A percentile compares a stretch with the other conserved stretches of the same genome.
phyloP scores from a whole-genome alignment of 2,329 filamentous ascomycete genomes.

The Thelonectria discophora region DNA sequence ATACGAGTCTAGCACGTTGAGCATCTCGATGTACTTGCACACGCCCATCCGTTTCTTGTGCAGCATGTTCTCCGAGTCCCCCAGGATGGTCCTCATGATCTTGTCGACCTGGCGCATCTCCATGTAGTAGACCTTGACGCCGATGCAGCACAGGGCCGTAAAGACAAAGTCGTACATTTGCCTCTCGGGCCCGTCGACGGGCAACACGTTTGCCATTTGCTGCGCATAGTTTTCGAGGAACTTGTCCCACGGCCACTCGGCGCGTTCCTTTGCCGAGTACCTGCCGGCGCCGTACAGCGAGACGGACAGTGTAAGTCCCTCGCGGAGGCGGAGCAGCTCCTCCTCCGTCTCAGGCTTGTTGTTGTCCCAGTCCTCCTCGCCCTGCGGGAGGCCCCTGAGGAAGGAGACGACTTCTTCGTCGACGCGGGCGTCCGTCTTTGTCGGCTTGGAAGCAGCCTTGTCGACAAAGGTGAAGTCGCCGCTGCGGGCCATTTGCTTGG shows the following conservation, averaged over 20 bases:
- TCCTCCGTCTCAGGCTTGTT: not conserved
- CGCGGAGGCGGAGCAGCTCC: not conserved
- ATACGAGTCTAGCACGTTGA: not conserved
- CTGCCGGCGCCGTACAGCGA: not conserved
- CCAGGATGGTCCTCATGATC: not conserved
- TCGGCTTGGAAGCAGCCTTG: not conserved
- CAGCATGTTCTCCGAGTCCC: not conserved
- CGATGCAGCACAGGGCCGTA: not conserved
- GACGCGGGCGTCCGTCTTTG: not conserved
- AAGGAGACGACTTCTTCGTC: not conserved
- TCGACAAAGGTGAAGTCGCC: not conserved
- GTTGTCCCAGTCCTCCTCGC: constrained; percentile 1
- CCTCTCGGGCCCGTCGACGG: not conserved
- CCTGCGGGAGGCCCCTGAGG: not conserved
- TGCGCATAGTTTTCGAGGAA: not conserved
- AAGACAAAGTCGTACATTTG: not conserved
- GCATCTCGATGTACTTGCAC: not conserved
- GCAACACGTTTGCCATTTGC: not conserved
- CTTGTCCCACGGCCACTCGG: not conserved
- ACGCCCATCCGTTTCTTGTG: not conserved
- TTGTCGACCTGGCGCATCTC: not conserved
- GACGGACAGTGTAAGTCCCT: not conserved
- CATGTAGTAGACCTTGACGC: not conserved
- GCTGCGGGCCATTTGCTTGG: not conserved
- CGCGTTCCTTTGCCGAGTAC: not conserved